Evolutionary conservation across 176 grass and related monocot species (phyloP).

Genomic region (Typha latifolia): DNA sequence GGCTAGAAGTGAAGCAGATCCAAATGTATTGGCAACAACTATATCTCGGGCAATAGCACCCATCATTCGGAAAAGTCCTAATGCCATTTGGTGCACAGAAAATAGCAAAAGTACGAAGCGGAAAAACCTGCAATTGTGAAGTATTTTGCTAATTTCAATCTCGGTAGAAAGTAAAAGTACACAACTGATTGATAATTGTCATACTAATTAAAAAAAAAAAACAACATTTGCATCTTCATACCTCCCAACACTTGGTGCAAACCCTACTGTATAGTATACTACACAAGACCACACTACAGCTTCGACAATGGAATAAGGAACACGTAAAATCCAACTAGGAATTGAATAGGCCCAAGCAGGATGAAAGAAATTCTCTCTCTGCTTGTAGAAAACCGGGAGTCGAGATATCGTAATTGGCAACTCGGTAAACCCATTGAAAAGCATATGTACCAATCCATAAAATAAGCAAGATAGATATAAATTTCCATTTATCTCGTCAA

Average conservation of each 20-base stretch:
- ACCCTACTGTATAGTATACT: conserved; percentile 70
- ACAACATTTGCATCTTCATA: conserved; percentile 7
- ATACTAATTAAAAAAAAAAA: background rate
- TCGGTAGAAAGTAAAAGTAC: background rate
- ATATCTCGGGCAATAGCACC: conserved; percentile 56
- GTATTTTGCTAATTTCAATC: background rate
- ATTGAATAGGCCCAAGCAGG: conserved; percentile 69
- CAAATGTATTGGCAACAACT: conserved; percentile 58
- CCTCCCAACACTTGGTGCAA: conserved; percentile 48
- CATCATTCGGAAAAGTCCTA: conserved; percentile 71
- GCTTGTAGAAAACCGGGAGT: conserved; percentile 71
- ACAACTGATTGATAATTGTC: background rate
- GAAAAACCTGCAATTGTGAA: conserved; percentile 38
- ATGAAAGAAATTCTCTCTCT: conserved; percentile 70
- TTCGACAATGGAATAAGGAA: conserved; percentile 64
- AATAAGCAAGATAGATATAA: conserved; percentile 67
- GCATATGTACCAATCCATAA: conserved; percentile 60
- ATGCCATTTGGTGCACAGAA: conserved; percentile 71
- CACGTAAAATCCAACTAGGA: conserved; percentile 57
- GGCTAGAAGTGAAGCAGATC: conserved; percentile 38
- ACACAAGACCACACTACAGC: conserved; percentile 61
- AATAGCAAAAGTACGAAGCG: conserved; percentile 55
- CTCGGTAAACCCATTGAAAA: conserved; percentile 80
- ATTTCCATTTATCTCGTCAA: conserved; percentile 47
- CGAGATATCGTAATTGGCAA: conserved; percentile 55